Base-by-base conservation (phyloP, 208 protist genomes). In the Borovskyia barvae region DNA sequence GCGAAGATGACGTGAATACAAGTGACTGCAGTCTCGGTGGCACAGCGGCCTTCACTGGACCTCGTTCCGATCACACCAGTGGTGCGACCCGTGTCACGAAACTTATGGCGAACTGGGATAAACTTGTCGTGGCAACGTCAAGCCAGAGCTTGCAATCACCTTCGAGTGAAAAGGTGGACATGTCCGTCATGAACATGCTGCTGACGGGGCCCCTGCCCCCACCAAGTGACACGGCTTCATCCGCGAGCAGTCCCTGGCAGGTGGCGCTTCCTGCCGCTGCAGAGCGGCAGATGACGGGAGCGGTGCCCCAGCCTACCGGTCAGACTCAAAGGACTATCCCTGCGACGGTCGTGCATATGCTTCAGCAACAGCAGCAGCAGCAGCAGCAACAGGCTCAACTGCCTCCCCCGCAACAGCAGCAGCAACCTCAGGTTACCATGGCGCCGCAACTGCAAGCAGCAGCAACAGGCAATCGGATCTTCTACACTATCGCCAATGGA, bases 401-500 rank as follows among this genome's bases (percentile, higher is more conserved):
- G 8, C 33, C 33, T 39, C 22, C 28, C 43, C 20, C n/a, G 30
- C 55, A 62, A 17, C 55, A 50, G 29, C 41, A 40, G 29, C 54
- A 60, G 26, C 41, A 60, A 2, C 7, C n/a, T 5, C 48, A 53
- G 30, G n/a, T n/a, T n/a, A n/a, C n/a, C n/a, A n/a, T n/a, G n/a
- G n/a, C n/a, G n/a, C 19, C 12, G 6, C 48, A 54, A 32, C 49
- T 14, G 32, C 49, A 17, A 15, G 17, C 53, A 5, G 37, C 28
- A 22, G 7, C 30, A 22, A 22, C 63, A 6, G 50, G 39, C n/a
- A 50, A 62, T 19, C 35, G 50, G n/a, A 28, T 69, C 36, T 69
- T 62, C 47, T 69, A 69, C 46, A 56, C 63, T 11, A 49, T 69
- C 26, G 53, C 53, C 5, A 69, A 52, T 24, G 47, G 63, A 2